Evolutionary conservation across 306 rosid genomes (phyloP).

Genomic region (Geum urbanum): DNA sequence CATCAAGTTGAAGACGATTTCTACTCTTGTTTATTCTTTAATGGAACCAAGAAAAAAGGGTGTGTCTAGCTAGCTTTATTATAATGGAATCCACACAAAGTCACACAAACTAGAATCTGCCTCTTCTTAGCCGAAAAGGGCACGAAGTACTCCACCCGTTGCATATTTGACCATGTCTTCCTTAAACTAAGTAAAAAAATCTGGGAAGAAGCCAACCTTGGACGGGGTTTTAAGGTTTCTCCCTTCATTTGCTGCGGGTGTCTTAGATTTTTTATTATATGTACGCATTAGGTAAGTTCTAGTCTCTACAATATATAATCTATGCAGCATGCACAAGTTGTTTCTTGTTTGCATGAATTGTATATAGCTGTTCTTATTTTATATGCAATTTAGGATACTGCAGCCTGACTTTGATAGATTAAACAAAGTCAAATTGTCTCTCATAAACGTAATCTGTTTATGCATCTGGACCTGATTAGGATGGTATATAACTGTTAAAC

Average conservation of each 20-base stretch:
- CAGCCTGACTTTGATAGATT: slow-evolving; percentile 34
- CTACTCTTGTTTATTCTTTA: slow-evolving; percentile 11
- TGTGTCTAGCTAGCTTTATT: slow-evolving; percentile 15
- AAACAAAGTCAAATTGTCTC: slow-evolving; percentile 28
- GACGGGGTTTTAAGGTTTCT: slow-evolving; percentile 44
- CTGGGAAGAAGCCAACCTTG: slow-evolving; percentile 48
- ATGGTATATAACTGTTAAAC: slow-evolving; percentile 18
- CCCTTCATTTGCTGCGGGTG: slow-evolving; percentile 15
- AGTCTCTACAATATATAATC: background rate
- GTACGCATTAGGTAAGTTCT: slow-evolving; percentile 24
- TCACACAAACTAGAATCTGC: slow-evolving; percentile 12
- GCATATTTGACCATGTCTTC: slow-evolving; percentile 29
- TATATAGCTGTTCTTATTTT: slow-evolving; percentile 10
- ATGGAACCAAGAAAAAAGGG: slow-evolving; percentile 16
- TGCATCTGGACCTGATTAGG: slow-evolving; percentile 32
- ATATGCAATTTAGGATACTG: slow-evolving; percentile 25
- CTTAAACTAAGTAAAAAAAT: slow-evolving; percentile 30
- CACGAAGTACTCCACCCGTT: slow-evolving; percentile 28
- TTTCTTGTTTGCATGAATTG: background rate
- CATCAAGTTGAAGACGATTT: slow-evolving; percentile 27
- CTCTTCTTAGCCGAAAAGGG: slow-evolving; percentile 24
- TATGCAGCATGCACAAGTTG: slow-evolving; percentile 12
- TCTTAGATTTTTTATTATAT: slow-evolving; percentile 26
- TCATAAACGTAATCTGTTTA: slow-evolving; percentile 27
- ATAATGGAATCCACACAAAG: slow-evolving; percentile 10